A percentile compares a stretch with the other conserved stretches of the same genome.
phyloP scores from a whole-genome alignment of 2,329 filamentous ascomycete species.

The Ramichloridium luteum region DNA sequence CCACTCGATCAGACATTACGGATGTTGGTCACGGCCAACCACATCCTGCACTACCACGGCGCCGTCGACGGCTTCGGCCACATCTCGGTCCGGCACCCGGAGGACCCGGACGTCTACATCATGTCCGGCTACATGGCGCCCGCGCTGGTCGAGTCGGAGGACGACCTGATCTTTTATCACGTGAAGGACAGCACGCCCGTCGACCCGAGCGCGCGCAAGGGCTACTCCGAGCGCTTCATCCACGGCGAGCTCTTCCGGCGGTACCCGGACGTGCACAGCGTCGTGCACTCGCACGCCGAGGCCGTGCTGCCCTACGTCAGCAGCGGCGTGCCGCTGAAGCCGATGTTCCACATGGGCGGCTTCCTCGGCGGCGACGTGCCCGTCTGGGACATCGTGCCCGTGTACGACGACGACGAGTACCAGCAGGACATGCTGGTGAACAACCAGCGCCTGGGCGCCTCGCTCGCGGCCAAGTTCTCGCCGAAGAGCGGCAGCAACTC shows the following conservation, averaged over 20 bases:
- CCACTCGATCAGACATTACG: slow-evolving; percentile 7
- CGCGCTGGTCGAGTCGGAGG: slow-evolving; percentile 31
- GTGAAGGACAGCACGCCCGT: slow-evolving; percentile 33
- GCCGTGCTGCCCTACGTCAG: slow-evolving; percentile 32
- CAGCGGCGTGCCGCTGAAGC: slow-evolving; percentile 27
- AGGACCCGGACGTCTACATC: slow-evolving; percentile 35
- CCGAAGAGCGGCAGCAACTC: slow-evolving; percentile 3
- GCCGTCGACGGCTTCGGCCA: slow-evolving; percentile 46
- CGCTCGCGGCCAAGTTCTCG: slow-evolving; percentile 13
- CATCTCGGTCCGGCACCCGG: slow-evolving; percentile 40
- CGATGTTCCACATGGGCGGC: slow-evolving; percentile 33
- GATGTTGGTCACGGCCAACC: slow-evolving; percentile 34
- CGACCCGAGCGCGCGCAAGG: slow-evolving; percentile 27
- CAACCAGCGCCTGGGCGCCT: slow-evolving; percentile 11
- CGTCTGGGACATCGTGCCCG: slow-evolving; percentile 14
- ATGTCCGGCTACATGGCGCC: slow-evolving; percentile 38
- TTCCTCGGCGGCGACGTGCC: slow-evolving; percentile 27
- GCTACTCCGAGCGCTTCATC: slow-evolving; percentile 36
- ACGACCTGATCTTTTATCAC: slow-evolving; percentile 38
- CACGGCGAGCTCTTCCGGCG: slow-evolving; percentile 37
- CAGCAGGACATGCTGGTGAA: slow-evolving; percentile 17
- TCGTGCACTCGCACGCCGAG: slow-evolving; percentile 36
- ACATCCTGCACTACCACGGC: slow-evolving; percentile 41
- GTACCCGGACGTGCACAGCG: slow-evolving; percentile 28
- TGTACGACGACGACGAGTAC: slow-evolving; percentile 11